Percentiles rank a stretch among this genome's conserved stretches.
phyloP scores from a whole-genome alignment of 176 grass and related monocot species.

The Hsuehochloa calcarea region DNA sequence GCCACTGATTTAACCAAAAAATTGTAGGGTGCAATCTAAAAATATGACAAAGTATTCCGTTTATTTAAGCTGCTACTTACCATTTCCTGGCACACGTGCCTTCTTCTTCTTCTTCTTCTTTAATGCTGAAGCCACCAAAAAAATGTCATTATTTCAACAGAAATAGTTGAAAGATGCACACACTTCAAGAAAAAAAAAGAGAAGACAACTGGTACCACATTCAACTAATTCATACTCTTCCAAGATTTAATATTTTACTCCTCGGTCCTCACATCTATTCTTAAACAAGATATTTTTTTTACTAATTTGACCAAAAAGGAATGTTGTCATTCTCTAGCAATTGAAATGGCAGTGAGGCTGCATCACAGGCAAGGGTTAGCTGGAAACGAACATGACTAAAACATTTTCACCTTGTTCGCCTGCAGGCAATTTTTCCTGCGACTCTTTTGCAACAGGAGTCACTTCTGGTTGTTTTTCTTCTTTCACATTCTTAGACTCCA shows the following conservation, averaged over 20 bases:
- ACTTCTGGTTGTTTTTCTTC: conserved; percentile 53
- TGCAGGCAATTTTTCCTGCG: conserved; percentile 54
- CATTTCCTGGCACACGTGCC: conserved; percentile 48
- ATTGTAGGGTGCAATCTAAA: neutral
- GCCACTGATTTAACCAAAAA: neutral
- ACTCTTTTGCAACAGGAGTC: conserved; percentile 53
- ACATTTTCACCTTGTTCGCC: conserved; percentile 68
- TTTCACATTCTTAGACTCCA: conserved; percentile 47
- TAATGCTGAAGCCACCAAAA: conserved; percentile 40
- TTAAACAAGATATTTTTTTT: conserved; percentile 19
- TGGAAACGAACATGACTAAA: conserved; percentile 37
- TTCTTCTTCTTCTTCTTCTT: conserved; percentile 99
- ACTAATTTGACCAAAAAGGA: conserved; percentile 26
- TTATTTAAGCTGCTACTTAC: conserved; percentile 34
- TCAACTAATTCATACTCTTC: conserved; percentile 5
- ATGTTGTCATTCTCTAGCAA: neutral
- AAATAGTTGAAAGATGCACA: conserved; percentile 23
- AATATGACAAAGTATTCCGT: neutral
- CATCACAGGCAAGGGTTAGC: conserved; percentile 16
- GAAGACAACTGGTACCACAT: neutral
- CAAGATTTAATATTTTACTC: neutral
- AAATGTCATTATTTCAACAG: conserved; percentile 14
- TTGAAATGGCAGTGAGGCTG: neutral
- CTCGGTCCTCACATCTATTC: neutral
- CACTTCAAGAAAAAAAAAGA: neutral